Evolutionary conservation across 2,329 filamentous ascomycete genomes (phyloP).

Genomic region (Cladosporium sp.): DNA sequence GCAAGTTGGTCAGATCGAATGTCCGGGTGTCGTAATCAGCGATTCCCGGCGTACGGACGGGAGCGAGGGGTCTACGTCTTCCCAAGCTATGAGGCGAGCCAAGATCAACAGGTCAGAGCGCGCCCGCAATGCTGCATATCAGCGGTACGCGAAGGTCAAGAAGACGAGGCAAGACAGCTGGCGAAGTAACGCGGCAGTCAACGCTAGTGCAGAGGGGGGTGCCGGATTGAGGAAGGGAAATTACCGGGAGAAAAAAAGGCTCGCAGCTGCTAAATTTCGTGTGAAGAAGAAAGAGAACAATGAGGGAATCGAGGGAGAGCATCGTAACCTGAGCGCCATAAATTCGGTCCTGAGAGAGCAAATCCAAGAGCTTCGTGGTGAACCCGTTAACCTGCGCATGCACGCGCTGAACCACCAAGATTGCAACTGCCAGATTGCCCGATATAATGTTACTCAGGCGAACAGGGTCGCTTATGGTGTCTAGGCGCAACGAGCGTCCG

Average conservation of each 20-base stretch:
- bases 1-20: conserved; percentile 35
- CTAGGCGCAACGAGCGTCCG: too few relatives aligned
- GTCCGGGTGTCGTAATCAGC: conserved; percentile 28
- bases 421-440: conserved; percentile 31
- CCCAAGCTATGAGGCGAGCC: conserved; percentile 7
- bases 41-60: conserved; percentile 7
- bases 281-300: conserved; percentile 63
- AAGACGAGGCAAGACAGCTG: conserved; percentile 20
- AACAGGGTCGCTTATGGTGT: conserved; percentile 24
- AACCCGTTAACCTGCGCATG: conserved; percentile 30
- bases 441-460: conserved; percentile 31
- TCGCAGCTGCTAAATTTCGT: conserved; percentile 70
- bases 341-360: conserved; percentile 32
- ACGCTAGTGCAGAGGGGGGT: conserved; percentile 17
- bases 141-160: conserved; percentile 27
- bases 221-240: conserved; percentile 48
- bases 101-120: conserved; percentile 25
- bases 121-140: conserved; percentile 30
- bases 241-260: conserved; percentile 66
- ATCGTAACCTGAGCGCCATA: conserved; percentile 34
- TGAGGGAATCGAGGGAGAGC: conserved; percentile 45
- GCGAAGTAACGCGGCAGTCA: conserved; percentile 8
- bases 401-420: conserved; percentile 30
- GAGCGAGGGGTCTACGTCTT: background rate
- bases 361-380: conserved; percentile 29